These are phyloP conservation scores for Ogataea trehaloabstinens DNA, from an alignment of 805 yeast species.

Conservation along the genomic window DNA sequence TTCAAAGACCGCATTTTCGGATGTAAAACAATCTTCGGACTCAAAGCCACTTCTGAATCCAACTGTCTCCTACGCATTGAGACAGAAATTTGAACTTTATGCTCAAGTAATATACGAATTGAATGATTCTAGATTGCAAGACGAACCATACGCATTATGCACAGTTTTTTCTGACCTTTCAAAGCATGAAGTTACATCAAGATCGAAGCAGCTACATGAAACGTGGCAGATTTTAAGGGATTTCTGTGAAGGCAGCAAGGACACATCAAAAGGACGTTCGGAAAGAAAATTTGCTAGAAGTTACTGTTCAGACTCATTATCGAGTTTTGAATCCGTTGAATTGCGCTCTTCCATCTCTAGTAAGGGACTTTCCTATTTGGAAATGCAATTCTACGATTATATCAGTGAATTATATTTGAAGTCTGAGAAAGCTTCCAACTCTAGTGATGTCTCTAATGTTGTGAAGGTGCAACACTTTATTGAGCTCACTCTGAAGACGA, in stretches of 20 bases:
- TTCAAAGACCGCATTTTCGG: constrained; percentile 28
- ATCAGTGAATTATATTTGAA: constrained; percentile 63
- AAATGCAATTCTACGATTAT: constrained; percentile 72
- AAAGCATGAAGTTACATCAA: constrained; percentile 55
- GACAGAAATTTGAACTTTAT: constrained; percentile 65
- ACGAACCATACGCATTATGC: constrained; percentile 53
- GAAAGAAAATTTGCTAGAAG: constrained; percentile 35
- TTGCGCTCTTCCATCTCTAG: constrained; percentile 46
- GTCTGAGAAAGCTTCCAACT: constrained; percentile 22
- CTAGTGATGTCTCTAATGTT: constrained; percentile 47
- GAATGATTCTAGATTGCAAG: constrained; percentile 63
- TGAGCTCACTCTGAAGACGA: constrained; percentile 44
- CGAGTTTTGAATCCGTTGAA: constrained; percentile 31
- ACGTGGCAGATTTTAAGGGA: constrained; percentile 66
- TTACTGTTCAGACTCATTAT: constrained; percentile 24
- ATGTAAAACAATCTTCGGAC: constrained; percentile 22
- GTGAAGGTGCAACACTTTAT: constrained; percentile 68
- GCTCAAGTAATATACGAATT: constrained; percentile 70
- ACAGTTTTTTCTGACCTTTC: constrained; percentile 60
- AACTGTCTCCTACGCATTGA: constrained; percentile 37
- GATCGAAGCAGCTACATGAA: constrained; percentile 70
- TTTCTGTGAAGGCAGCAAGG: constrained; percentile 38
- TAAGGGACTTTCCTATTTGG: constrained; percentile 61
- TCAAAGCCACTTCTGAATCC: constrained; percentile 26
- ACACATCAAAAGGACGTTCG: constrained; percentile 26